These are phyloP conservation scores for Candida krabiensis DNA, from an alignment of 805 yeast species.

Conservation along the genomic window DNA sequence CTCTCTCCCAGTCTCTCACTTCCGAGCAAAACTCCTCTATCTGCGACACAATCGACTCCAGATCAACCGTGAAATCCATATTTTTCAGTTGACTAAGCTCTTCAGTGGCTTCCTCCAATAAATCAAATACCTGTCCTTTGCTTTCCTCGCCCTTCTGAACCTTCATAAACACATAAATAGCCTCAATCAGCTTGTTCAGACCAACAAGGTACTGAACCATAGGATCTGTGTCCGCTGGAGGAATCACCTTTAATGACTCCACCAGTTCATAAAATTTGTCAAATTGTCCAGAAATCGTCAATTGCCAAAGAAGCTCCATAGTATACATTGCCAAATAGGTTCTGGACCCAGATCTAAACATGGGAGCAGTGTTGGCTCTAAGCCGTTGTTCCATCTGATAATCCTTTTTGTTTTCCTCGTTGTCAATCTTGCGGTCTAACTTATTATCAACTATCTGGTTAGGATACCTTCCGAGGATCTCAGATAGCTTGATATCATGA, in stretches of 20 bases:
- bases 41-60: constrained; percentile 2
- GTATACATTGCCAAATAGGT: constrained; percentile 42
- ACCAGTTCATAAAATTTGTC: constrained; percentile 34
- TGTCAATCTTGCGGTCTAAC: constrained; percentile 8
- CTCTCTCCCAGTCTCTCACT: constrained; percentile 4
- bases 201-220: constrained; percentile 37
- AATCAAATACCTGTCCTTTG: constrained; percentile 1
- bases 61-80: constrained; percentile 9
- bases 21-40: constrained; percentile 6
- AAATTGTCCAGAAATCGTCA: constrained; percentile 37
- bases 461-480: constrained; percentile 17
- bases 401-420: constrained; percentile 10
- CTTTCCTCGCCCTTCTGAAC: constrained; percentile 3
- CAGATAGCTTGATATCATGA: constrained; percentile 11
- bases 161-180: constrained; percentile 13
- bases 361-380: constrained; percentile 14
- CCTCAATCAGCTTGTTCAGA: constrained; percentile 23
- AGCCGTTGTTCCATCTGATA: constrained; percentile 9
- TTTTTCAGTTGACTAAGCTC: constrained; percentile 9
- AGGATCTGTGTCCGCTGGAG: constrained; percentile 45
- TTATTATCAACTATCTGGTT: constrained; percentile 19
- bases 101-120: constrained; percentile 9
- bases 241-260: constrained; percentile 39
- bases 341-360: constrained; percentile 33
- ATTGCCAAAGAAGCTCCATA: constrained; percentile 42